A percentile compares a stretch with the other conserved stretches of the same genome.
Conservation (phyloP, 371 early-diverging fungal species). For the Rhizopus stolonifer region DNA sequence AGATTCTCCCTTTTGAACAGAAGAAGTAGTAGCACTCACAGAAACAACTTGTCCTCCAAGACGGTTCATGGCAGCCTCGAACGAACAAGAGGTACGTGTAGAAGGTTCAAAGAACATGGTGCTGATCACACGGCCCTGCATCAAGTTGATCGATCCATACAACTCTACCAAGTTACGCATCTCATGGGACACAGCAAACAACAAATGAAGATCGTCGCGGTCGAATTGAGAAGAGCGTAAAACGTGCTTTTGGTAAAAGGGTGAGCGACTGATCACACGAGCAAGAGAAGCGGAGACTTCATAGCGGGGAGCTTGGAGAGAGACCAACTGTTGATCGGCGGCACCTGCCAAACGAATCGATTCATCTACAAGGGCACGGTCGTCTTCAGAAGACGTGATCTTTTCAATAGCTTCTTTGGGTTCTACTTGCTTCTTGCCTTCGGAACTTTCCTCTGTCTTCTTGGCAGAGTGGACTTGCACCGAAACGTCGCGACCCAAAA, state of each 20-base stretch:
- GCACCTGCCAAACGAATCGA: slow-evolving; percentile 39
- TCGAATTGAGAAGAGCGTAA: slow-evolving; percentile 87
- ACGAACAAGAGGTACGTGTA: slow-evolving; percentile 91
- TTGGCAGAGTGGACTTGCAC: slow-evolving; percentile 43
- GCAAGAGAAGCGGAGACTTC: slow-evolving; percentile 68
- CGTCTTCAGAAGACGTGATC: slow-evolving; percentile 11
- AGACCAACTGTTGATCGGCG: slow-evolving; percentile 34
- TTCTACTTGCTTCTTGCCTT: no score
- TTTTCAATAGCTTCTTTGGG: slow-evolving; percentile 10
- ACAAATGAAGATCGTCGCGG: slow-evolving; percentile 86
- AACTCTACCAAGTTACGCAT: slow-evolving; percentile 93
- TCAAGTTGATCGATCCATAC: slow-evolving; percentile 78
- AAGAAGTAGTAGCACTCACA: slow-evolving; percentile 80
- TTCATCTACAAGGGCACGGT: slow-evolving; percentile 18
- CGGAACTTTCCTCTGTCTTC: no score
- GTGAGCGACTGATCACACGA: slow-evolving; percentile 71
- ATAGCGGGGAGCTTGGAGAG: slow-evolving; percentile 31
- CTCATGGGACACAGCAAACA: slow-evolving; percentile 97
- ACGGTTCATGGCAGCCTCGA: slow-evolving; percentile 93
- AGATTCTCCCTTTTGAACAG: slow-evolving; percentile 94
- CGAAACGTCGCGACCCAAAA: slow-evolving; percentile 57
- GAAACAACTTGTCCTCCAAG: slow-evolving; percentile 90
- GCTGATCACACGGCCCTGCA: slow-evolving; percentile 90
- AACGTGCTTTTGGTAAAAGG: slow-evolving; percentile 92
- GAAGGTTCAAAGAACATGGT: slow-evolving; percentile 96